Percentiles rank a stretch among this genome's conserved stretches.
phyloP scores from a whole-genome alignment of 2,329 filamentous ascomycete species.

The Diaporthe humulicola region DNA sequence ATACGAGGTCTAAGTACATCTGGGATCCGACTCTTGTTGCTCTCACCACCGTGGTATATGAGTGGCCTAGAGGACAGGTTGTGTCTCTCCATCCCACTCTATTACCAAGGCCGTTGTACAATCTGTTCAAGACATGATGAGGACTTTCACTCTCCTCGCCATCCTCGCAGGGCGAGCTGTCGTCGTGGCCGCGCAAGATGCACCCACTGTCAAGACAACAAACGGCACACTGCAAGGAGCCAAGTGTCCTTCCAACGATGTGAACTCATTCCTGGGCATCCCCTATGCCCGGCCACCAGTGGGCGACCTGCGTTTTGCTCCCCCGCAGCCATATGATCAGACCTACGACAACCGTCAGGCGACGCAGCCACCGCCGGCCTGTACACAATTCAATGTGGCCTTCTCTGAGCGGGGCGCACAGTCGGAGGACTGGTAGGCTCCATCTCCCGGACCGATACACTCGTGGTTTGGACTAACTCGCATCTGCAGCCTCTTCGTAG shows the following conservation, averaged over 20 bases:
- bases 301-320: slow-evolving; percentile 29
- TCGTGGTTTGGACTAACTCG: neutral
- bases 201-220: slow-evolving; percentile 6
- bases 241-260: slow-evolving; percentile 14
- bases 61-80: neutral
- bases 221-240: slow-evolving; percentile 31
- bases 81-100: neutral
- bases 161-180: slow-evolving; percentile 10
- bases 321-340: slow-evolving; percentile 31
- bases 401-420: slow-evolving; percentile 25
- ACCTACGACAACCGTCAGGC: slow-evolving; percentile 16
- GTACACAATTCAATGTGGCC: slow-evolving; percentile 24
- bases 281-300: slow-evolving; percentile 33
- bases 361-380: slow-evolving; percentile 26
- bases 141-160: neutral
- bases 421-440: slow-evolving; percentile 36
- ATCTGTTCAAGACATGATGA: slow-evolving; percentile 1
- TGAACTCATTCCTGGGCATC: slow-evolving; percentile 33
- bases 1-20: neutral
- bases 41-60: neutral
- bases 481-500: slow-evolving; percentile 23
- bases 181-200: slow-evolving; percentile 12
- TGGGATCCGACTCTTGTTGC: neutral
- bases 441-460: neutral
- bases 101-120: neutral